Base-by-base conservation (phyloP, 139 green algal species). In the Asterochloris erici region DNA sequence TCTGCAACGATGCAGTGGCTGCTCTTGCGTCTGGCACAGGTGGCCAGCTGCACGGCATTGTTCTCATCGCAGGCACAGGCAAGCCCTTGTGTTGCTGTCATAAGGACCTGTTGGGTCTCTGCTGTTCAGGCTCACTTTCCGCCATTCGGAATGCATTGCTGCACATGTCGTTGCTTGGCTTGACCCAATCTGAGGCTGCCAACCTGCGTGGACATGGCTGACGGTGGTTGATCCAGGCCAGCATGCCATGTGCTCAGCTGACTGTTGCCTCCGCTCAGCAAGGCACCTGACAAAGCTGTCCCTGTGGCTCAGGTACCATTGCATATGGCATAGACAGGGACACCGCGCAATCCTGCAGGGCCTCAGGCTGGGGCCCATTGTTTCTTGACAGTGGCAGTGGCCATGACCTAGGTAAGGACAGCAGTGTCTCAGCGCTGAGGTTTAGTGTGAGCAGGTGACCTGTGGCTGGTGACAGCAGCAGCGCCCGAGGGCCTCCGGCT, bases 351-450 rank as follows among this genome's bases (percentile, higher is more conserved):
- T 62, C 63, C 47, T 66, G 47, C 17, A 47, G 82, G 60, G 82
- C 75, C 0, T 79, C 75, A 38, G 82, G 82, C 1, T 85, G 82
- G 64, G 82, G 82, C 54, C 74, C 82, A 69, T 64, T 75, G 23
- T 85, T 85, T 60, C 75, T 85, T 23, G 82, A 85, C 29, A 64
- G 74, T 9, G 82, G 82, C 64, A 78, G 82, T 38, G 82, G 81
- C 64, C 81, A 81, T 81, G 81, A 85, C 24, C 19, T 85, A 70
- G 81, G 81, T 81, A 21, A 60, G n/a, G 11, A 24, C 47, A 19
- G 27, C 14, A 75, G 17, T 26, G 24, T 11, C n/a, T 62, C 23
- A 81, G 19, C 60, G 24, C 38, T 23, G 24, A 77, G n/a, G 1
- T n/a, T 28, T 14, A 21, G 12, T 60, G 12, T 23, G 47, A 4